phyloP scores from a whole-genome alignment of 345 rosid genomes.

The Dipteronia sinensis region DNA sequence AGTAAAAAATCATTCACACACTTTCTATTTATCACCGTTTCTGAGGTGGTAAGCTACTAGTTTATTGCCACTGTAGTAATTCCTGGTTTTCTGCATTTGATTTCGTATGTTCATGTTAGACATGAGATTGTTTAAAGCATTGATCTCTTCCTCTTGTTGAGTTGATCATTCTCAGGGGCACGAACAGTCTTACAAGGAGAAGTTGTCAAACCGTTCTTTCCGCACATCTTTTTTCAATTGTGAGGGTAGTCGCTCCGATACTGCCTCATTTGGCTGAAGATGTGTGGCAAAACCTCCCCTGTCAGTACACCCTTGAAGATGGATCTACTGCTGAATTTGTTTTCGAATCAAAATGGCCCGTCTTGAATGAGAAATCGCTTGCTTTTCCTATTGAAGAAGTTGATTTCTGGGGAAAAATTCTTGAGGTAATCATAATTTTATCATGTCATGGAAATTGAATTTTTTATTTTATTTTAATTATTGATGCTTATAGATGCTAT shows the following conservation, averaged over 20 bases:
- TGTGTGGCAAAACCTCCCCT: conserved; percentile 96
- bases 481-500: too few relatives aligned
- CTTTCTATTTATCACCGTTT: neutral
- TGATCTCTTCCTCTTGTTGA: conserved; percentile 3
- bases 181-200: conserved; percentile 72
- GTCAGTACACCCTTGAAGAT: conserved; percentile 49
- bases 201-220: conserved; percentile 97
- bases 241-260: conserved; percentile 81
- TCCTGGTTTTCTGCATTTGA: conserved; percentile 1
- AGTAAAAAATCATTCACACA: neutral
- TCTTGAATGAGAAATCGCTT: conserved; percentile 59
- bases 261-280: conserved; percentile 97
- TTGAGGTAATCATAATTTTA: conserved; percentile 57
- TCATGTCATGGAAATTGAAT: neutral
- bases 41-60: neutral
- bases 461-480: too few relatives aligned
- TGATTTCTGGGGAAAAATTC: conserved; percentile 74
- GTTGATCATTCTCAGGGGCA: conserved; percentile 62
- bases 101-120: neutral
- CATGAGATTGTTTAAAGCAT: neutral
- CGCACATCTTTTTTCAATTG: conserved; percentile 77
- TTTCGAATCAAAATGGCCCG: conserved; percentile 89
- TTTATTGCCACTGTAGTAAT: neutral
- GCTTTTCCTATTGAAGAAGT: conserved; percentile 67
- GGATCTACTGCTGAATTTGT: conserved; percentile 71